Conservation (phyloP, 2,329 filamentous ascomycete species). For the Triangularia setosa region DNA sequence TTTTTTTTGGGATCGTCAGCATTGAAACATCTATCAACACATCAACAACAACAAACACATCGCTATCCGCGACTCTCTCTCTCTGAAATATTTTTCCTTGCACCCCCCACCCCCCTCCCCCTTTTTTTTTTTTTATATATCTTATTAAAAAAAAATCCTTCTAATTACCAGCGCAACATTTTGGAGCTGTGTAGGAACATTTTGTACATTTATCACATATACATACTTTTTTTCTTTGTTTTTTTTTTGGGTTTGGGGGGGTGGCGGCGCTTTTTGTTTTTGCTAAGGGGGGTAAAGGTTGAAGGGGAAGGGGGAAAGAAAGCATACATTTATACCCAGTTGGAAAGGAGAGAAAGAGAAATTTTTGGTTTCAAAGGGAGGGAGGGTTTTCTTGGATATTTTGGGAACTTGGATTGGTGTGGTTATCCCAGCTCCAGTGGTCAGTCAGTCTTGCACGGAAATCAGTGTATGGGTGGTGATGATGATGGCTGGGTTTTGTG, state of each 20-base stretch:
- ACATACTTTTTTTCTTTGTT: not conserved
- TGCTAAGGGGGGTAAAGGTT: not conserved
- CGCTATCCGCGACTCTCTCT: slow-evolving; percentile 3
- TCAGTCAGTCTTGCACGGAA: too few species aligned
- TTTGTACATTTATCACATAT: slow-evolving; percentile 1
- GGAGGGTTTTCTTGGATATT: not conserved
- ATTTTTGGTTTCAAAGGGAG: not conserved
- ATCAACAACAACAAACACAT: not conserved
- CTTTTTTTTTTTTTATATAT: too few species aligned
- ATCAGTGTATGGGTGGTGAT: too few species aligned
- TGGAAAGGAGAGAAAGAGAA: not conserved
- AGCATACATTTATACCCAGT: not conserved
- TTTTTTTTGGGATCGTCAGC: not conserved
- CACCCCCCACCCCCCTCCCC: too few species aligned
- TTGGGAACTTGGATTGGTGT: not conserved
- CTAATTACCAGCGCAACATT: not conserved
- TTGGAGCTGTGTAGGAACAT: not conserved
- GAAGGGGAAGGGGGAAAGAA: not conserved
- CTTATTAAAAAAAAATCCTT: too few species aligned
- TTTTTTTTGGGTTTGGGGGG: too few species aligned
- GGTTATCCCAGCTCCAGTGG: not conserved
- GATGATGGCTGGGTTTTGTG: not conserved
- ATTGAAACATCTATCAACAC: not conserved
- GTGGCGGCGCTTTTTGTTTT: not conserved
- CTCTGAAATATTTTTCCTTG: not conserved